Percentiles rank a stretch among this genome's conserved stretches.
phyloP scores from a whole-genome alignment of 148 eudicot genomes.

The Fagopyrum tataricum region DNA sequence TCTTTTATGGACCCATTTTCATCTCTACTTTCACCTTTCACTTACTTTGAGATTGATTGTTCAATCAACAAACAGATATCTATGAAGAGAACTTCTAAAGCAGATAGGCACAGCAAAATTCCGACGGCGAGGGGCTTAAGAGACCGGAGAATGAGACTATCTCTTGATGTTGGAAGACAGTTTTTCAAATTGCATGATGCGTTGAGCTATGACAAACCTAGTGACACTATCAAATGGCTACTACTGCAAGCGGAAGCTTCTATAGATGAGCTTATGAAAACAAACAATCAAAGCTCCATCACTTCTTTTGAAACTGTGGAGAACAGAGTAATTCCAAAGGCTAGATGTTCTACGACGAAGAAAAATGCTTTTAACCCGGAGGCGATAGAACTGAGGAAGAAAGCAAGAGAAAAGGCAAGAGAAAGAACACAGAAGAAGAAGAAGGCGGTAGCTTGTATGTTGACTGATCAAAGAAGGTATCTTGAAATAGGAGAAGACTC shows the following conservation, averaged over 20 bases:
- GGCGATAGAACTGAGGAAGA: constrained; percentile 3
- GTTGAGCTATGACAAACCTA: constrained; percentile 55
- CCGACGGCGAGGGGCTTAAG: constrained; percentile 55
- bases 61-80: neutral
- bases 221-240: constrained; percentile 62
- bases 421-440: constrained; percentile 1
- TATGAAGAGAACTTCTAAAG: constrained; percentile 35
- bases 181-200: constrained; percentile 61
- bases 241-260: constrained; percentile 29
- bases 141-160: constrained; percentile 69
- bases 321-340: neutral
- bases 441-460: neutral
- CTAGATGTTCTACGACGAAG: neutral
- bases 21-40: neutral
- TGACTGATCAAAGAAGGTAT: neutral
- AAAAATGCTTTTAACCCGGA: neutral
- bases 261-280: constrained; percentile 33
- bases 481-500: neutral
- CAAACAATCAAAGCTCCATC: neutral
- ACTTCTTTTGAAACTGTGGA: neutral
- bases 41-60: constrained; percentile 7
- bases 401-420: neutral
- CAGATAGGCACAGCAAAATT: constrained; percentile 75
- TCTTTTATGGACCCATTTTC: neutral
- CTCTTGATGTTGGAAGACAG: constrained; percentile 52